Conservation (phyloP, 257 asterid species). For the Salvia hispanica region DNA sequence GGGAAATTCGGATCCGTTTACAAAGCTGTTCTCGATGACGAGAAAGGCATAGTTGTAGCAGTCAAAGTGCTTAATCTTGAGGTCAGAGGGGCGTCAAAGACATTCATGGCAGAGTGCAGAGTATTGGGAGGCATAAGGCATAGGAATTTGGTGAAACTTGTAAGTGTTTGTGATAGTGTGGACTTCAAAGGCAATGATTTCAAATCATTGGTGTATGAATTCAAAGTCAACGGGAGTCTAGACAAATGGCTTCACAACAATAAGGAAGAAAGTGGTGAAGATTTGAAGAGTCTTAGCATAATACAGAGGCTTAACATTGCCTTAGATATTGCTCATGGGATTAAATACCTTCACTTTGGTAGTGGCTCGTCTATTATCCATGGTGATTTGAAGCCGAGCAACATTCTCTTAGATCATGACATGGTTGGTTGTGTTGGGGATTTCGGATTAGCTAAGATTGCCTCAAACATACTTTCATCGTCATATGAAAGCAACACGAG, state of each 20-base stretch:
- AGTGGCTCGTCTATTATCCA: background rate
- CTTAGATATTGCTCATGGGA: background rate
- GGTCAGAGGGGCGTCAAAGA: constrained; percentile 34
- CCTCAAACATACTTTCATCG: background rate
- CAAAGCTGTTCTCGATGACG: constrained; percentile 33
- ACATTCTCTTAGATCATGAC: background rate
- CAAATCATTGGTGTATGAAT: constrained; percentile 36
- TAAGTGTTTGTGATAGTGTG: constrained; percentile 21
- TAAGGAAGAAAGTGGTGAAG: background rate
- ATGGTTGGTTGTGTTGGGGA: background rate
- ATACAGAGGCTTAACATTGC: background rate
- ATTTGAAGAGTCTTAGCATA: background rate
- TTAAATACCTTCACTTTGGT: background rate
- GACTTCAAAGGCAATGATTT: constrained; percentile 32
- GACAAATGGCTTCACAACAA: constrained; percentile 35
- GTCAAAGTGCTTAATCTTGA: constrained; percentile 32
- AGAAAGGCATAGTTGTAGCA: constrained; percentile 6
- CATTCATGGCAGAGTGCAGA: constrained; percentile 34
- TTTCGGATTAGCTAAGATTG: background rate
- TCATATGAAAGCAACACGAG: background rate
- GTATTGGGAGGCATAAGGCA: constrained; percentile 30
- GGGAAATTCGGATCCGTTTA: constrained; percentile 38
- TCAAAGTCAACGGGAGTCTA: constrained; percentile 36
- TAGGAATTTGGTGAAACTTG: constrained; percentile 3
- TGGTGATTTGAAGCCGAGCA: background rate